Evolutionary conservation across 495 filamentous ascomycete species (phyloP).

Genomic region (Pseudoneurospora amorphoporcata): DNA sequence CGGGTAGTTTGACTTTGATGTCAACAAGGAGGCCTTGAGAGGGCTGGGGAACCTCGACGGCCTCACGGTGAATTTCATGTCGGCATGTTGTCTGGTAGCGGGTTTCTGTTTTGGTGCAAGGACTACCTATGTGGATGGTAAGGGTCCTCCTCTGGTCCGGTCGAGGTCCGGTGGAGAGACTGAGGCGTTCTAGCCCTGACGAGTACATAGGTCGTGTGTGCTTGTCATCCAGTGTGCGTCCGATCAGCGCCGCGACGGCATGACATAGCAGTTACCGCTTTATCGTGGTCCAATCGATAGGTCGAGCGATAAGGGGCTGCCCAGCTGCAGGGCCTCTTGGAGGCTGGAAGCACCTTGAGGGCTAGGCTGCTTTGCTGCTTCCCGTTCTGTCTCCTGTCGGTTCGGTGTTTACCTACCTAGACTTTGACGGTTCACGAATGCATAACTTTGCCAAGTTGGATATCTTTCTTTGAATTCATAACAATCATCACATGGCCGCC

Average conservation of each 20-base stretch:
- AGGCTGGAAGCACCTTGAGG: neutral
- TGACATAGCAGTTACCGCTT: neutral
- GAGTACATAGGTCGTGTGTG: neutral
- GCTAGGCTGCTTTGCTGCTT: neutral
- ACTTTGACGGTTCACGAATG: too few relatives aligned
- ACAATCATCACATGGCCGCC: neutral
- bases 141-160: neutral
- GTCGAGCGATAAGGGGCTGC: neutral
- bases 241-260: neutral
- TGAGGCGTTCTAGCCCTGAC: too few relatives aligned
- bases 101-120: neutral
- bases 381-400: neutral
- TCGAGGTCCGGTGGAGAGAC: neutral
- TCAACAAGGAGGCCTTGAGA: slow-evolving; percentile 16
- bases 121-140: too few relatives aligned
- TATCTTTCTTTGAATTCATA: neutral
- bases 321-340: neutral
- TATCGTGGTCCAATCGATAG: neutral
- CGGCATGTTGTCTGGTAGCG: slow-evolving; percentile 26
- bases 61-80: slow-evolving; percentile 31
- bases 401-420: too few relatives aligned
- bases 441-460: neutral
- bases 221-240: neutral
- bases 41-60: slow-evolving; percentile 26
- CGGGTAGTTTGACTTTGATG: neutral